These are phyloP conservation scores for Coemansia sp. DNA, from an alignment of 192 early-diverging fungal species.

Conservation along the genomic window DNA sequence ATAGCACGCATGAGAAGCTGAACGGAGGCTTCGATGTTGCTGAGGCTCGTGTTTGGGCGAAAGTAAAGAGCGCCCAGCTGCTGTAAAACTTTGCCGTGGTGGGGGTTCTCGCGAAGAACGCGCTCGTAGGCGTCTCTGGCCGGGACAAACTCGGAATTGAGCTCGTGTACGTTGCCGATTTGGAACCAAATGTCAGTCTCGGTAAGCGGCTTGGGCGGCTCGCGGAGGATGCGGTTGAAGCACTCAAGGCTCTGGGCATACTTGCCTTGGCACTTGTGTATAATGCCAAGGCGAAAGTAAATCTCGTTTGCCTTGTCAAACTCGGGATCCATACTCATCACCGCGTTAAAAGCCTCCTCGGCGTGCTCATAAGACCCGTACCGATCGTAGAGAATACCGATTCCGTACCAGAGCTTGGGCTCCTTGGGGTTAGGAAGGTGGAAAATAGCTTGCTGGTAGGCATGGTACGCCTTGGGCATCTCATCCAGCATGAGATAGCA, in stretches of 20 bases:
- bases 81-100: conserved; percentile 92
- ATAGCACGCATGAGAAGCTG: conserved; percentile 79
- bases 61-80: conserved; percentile 98
- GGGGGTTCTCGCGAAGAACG: conserved; percentile 83
- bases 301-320: conserved; percentile 99
- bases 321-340: conserved; percentile 91
- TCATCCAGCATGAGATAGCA: conserved; percentile 97
- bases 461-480: conserved; percentile 88
- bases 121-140: conserved; percentile 93
- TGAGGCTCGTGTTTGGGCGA: conserved; percentile 76
- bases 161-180: conserved; percentile 95
- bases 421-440: conserved; percentile 92
- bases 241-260: conserved; percentile 60
- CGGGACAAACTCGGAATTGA: conserved; percentile 76
- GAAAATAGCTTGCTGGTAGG: conserved; percentile 95
- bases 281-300: conserved; percentile 95
- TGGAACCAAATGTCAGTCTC: conserved; percentile 98
- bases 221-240: conserved; percentile 84
- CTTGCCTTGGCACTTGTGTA: conserved; percentile 77
- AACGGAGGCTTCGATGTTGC: conserved; percentile 82
- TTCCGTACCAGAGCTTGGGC: conserved; percentile 98
- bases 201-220: conserved; percentile 90
- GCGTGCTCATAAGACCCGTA: conserved; percentile 97
- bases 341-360: conserved; percentile 92
- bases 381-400: conserved; percentile 95